These are phyloP conservation scores for Trypanosomatidae sp. DNA, from an alignment of 208 protist genomes.

Conservation along the genomic window DNA sequence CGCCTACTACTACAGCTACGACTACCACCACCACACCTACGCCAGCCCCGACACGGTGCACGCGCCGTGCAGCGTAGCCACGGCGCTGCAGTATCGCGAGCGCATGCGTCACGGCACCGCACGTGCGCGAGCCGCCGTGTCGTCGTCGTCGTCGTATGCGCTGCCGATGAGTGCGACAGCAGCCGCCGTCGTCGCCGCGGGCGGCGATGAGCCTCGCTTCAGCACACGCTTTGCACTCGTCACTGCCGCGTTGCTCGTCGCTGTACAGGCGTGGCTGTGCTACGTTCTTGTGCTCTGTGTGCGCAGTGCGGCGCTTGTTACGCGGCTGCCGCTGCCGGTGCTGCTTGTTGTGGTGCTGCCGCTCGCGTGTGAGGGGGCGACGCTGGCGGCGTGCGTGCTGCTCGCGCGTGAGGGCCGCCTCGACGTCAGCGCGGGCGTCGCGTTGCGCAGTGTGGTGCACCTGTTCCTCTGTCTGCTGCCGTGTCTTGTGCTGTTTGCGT, in stretches of 20 bases:
- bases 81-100: no score
- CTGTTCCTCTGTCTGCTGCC: constrained; percentile 66
- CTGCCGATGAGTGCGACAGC: no score
- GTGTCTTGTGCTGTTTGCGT: constrained; percentile 26
- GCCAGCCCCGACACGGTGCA: no score
- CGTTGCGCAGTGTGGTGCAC: constrained; percentile 49
- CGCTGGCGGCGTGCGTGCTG: constrained; percentile 32
- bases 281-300: constrained; percentile 18
- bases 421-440: constrained; percentile 60
- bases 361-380: constrained; percentile 32
- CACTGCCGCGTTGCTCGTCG: constrained; percentile 8
- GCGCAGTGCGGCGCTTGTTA: constrained; percentile 13
- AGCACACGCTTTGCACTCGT: no score
- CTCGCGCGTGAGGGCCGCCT: constrained; percentile 45
- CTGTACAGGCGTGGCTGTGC: constrained; percentile 1
- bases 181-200: no score
- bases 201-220: no score
- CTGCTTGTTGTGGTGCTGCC: constrained; percentile 43
- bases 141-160: no score
- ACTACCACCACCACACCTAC: no score
- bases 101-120: no score
- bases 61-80: no score
- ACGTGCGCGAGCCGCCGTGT: no score
- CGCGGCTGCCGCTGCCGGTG: constrained; percentile 23
- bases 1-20: no score